Conservation (phyloP, 2,329 filamentous ascomycete species). For the Chaetoscypha palmicola region DNA sequence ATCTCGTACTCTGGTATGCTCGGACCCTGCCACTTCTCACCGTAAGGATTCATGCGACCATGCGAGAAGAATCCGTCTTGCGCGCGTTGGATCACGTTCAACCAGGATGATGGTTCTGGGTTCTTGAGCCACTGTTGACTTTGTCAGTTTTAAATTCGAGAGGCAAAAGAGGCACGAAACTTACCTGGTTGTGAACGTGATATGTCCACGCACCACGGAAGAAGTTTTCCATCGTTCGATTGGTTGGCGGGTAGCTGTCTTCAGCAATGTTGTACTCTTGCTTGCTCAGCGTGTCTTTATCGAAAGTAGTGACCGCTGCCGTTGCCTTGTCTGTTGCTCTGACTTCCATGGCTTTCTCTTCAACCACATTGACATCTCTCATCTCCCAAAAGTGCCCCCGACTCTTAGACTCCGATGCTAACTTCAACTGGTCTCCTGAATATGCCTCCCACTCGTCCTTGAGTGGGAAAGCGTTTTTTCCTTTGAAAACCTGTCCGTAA, state of each 20-base stretch:
- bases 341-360: constrained; percentile 15
- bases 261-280: constrained; percentile 40
- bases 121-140: constrained; percentile 44
- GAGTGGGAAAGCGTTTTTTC: constrained; percentile 36
- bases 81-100: constrained; percentile 44
- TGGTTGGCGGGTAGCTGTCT: constrained; percentile 48
- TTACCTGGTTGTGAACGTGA: constrained; percentile 50
- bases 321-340: constrained; percentile 7
- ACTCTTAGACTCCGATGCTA: constrained; percentile 18
- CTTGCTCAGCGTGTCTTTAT: constrained; percentile 27
- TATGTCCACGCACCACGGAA: constrained; percentile 51
- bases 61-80: constrained; percentile 48
- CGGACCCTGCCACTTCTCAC: constrained; percentile 46
- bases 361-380: constrained; percentile 12
- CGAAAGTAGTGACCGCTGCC: constrained; percentile 13
- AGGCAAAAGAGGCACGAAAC: constrained; percentile 13
- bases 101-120: constrained; percentile 49
- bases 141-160: constrained; percentile 13
- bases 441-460: constrained; percentile 48
- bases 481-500: constrained; percentile 46
- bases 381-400: constrained; percentile 25
- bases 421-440: constrained; percentile 37
- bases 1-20: constrained; percentile 41
- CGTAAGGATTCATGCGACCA: constrained; percentile 43
- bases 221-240: constrained; percentile 48